Conservation (phyloP, 805 yeast genomes). For the Suhomyces prunicola region DNA sequence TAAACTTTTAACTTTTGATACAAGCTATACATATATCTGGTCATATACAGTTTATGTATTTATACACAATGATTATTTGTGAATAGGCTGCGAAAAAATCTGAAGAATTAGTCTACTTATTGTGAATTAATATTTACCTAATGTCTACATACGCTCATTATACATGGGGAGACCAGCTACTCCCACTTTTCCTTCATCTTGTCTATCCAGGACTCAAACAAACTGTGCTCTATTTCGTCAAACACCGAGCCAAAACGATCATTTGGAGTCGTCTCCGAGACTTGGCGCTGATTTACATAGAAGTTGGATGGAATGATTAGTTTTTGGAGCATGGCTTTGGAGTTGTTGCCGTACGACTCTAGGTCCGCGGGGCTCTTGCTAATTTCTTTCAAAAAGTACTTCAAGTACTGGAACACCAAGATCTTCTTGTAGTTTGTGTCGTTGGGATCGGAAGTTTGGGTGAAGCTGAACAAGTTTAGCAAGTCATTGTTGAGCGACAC, state of each 20-base stretch:
- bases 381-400: conserved; percentile 38
- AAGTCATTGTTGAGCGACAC: conserved; percentile 18
- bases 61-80: too few species aligned
- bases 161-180: neutral
- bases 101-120: neutral
- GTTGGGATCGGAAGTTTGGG: conserved; percentile 15
- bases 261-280: neutral
- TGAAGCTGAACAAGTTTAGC: conserved; percentile 18
- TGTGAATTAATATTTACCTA: too few species aligned
- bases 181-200: conserved; percentile 20
- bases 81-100: neutral
- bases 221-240: conserved; percentile 41
- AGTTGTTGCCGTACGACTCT: conserved; percentile 2
- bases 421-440: conserved; percentile 20
- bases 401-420: conserved; percentile 37
- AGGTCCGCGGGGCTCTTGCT: conserved; percentile 13
- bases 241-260: conserved; percentile 11
- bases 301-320: conserved; percentile 35
- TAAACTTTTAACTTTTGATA: too few species aligned
- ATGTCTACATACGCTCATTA: neutral
- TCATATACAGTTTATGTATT: too few species aligned
- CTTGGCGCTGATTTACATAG: conserved; percentile 1
- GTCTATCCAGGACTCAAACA: conserved; percentile 42
- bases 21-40: too few species aligned
- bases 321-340: conserved; percentile 23